Evolutionary conservation across 306 rosid species (phyloP).

Genomic region (Hippophae gyantsensis): DNA sequence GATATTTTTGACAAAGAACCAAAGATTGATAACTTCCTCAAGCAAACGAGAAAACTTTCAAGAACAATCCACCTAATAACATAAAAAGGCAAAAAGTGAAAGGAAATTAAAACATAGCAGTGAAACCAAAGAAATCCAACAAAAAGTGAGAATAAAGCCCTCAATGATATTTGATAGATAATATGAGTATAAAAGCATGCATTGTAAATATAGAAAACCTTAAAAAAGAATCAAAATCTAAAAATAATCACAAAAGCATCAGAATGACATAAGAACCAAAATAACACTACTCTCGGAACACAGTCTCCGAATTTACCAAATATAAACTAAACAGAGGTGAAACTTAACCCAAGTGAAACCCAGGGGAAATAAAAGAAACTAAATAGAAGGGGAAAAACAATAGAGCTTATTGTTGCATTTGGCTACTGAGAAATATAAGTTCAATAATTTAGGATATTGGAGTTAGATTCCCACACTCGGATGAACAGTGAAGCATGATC

Average conservation of each 20-base stretch:
- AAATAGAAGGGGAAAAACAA: neutral
- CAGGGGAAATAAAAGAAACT: neutral
- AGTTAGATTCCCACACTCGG: neutral
- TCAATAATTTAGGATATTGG: neutral
- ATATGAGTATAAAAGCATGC: neutral
- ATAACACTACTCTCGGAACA: neutral
- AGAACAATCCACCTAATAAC: constrained; percentile 25
- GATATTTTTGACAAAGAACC: constrained; percentile 32
- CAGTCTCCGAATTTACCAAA: neutral
- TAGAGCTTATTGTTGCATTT: neutral
- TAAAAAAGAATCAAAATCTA: constrained; percentile 17
- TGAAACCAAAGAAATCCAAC: constrained; percentile 6
- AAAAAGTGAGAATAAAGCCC: neutral
- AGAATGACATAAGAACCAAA: too few relatives aligned
- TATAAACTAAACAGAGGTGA: neutral
- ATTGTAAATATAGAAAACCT: neutral
- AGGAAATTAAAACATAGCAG: neutral
- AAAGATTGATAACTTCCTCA: constrained; percentile 33
- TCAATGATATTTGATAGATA: neutral
- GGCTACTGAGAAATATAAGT: neutral
- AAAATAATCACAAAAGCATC: neutral
- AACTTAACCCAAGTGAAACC: neutral
- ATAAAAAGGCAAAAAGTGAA: constrained; percentile 17
- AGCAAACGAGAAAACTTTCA: constrained; percentile 39
- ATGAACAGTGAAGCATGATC: neutral